Base-by-base conservation (phyloP, 805 yeast genomes). In the Candida pini region DNA sequence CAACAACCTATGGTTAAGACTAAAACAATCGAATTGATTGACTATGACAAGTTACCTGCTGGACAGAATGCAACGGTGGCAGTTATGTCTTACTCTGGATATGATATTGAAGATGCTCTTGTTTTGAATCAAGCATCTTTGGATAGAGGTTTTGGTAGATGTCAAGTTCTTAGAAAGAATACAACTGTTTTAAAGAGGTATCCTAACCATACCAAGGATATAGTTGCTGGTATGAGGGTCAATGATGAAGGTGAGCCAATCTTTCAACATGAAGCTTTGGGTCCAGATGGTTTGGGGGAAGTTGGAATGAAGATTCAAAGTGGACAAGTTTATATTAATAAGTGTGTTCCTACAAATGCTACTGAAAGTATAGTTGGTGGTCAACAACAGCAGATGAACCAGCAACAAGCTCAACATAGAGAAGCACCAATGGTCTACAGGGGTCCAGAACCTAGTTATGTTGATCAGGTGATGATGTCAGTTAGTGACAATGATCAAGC, bases 1-100 rank as follows among this genome's bases (percentile, higher is more conserved):
- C 97, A 92, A 63, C 97, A 92, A 58, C 98, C 98, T 0, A 86
- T 92, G 97, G 98, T 92, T 18, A 92, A 92, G 64, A 88, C 97
- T 4, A 86, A 88, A 58, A 92, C 98, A 0, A 92, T 92, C 47
- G 98, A 92, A 63, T 69, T 92, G 42, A 90, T 92, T 44, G 84
- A 90, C 42, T 92, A 92, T 58, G 98, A 92, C 62, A 89, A 92
- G 57, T 68, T 92, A 27, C 98, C 98, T 4, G 98, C 98, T 4
- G 98, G 98, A 6, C 98, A 92, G 63, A 92, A 92, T 59, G 98
- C 98, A 8, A 85, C 95, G 1, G 98, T 92, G 38, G 98, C 98
- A 2, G 98, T 92, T 25, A 92, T 92, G 98, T 87, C 96, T 6
- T 92, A 92, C 54, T 90, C 97, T 0, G 98, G 98, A 44, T 92